Base-by-base conservation (phyloP, 306 rosid species). In the Mimosa pudica region DNA sequence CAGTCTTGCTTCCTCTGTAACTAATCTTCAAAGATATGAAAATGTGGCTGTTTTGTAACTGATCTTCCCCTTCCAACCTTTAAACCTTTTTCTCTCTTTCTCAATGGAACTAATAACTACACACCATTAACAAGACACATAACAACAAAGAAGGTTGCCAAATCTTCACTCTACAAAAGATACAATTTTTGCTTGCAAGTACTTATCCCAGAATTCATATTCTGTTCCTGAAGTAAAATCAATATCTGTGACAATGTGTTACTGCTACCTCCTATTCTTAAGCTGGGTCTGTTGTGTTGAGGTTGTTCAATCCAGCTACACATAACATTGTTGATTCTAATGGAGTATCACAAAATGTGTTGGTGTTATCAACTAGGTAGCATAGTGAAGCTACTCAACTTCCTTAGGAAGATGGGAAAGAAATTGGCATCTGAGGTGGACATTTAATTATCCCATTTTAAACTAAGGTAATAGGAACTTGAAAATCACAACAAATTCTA, bases 141-240 rank as follows among this genome's bases (percentile, higher is more conserved):
- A 85, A 74, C 80, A 65, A 79, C 77, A 79, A 75, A 73, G 44
- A 79, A 30, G 67, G 82, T 38, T 76, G 73, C 38, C 82, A 74
- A 80, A 82, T 64, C 71, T 81, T 82, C 85, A 81, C 85, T 70
- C 60, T 77, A 9, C 71, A 80, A 13, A 86, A 75, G 78, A 84
- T 82, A 75, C 81, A 89, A 55, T 86, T 88, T 58, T 85, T 89
- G 90, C 87, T 88, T 69, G 81, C 89, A 76, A 86, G 84, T 0
- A 75, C 88, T 73, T 88, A 90, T 17, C 91, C 94, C 75, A 6
- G 61, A 83, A 12, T 80, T 73, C 76, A 77, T 70, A 64, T 85
- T 80, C 20, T 85, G 85, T 82, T 71, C 88, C 42, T 85, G 54
- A 32, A 30, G 2, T 76, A 52, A 38, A 7, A 6, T 33, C 47